Evolutionary conservation across 805 yeast species (phyloP).

Genomic region (Starmerella scarabaei): DNA sequence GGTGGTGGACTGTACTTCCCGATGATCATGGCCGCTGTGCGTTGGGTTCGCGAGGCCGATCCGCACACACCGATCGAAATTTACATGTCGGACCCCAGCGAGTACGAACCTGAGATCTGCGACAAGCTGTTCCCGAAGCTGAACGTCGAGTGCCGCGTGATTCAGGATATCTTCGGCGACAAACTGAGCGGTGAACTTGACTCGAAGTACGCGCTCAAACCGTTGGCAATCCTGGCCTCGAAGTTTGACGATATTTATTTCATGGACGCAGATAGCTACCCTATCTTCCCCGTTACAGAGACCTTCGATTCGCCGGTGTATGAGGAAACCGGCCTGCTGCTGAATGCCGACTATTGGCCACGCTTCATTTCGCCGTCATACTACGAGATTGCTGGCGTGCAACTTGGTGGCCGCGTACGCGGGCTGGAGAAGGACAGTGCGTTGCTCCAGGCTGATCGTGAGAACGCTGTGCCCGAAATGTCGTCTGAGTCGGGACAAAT

Average conservation of each 20-base stretch:
- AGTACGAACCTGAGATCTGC: slow-evolving; percentile 63
- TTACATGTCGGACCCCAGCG: slow-evolving; percentile 55
- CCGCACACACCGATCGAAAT: slow-evolving; percentile 67
- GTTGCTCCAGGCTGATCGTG: slow-evolving; percentile 41
- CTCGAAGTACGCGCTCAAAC: slow-evolving; percentile 54
- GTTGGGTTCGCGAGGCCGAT: slow-evolving; percentile 49
- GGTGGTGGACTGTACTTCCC: slow-evolving; percentile 75
- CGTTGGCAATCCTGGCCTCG: slow-evolving; percentile 57
- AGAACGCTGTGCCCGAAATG: slow-evolving; percentile 54
- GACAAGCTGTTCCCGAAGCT: slow-evolving; percentile 45
- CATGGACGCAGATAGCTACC: slow-evolving; percentile 66
- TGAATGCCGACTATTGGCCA: slow-evolving; percentile 87
- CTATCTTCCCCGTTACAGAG: slow-evolving; percentile 49
- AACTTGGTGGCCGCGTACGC: slow-evolving; percentile 29
- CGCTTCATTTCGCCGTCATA: slow-evolving; percentile 64
- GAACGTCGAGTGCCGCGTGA: slow-evolving; percentile 54
- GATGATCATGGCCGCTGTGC: slow-evolving; percentile 52
- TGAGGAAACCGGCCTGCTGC: slow-evolving; percentile 36
- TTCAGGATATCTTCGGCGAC: slow-evolving; percentile 49
- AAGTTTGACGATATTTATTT: slow-evolving; percentile 59
- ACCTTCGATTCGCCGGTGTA: slow-evolving; percentile 49
- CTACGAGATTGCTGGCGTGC: slow-evolving; percentile 53
- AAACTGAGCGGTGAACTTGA: slow-evolving; percentile 36
- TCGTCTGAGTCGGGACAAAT: slow-evolving; percentile 63
- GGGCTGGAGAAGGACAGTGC: slow-evolving; percentile 26